These are phyloP conservation scores for Hyparrhenia diplandra DNA, from an alignment of 176 grass and related monocot genomes.

Conservation along the genomic window DNA sequence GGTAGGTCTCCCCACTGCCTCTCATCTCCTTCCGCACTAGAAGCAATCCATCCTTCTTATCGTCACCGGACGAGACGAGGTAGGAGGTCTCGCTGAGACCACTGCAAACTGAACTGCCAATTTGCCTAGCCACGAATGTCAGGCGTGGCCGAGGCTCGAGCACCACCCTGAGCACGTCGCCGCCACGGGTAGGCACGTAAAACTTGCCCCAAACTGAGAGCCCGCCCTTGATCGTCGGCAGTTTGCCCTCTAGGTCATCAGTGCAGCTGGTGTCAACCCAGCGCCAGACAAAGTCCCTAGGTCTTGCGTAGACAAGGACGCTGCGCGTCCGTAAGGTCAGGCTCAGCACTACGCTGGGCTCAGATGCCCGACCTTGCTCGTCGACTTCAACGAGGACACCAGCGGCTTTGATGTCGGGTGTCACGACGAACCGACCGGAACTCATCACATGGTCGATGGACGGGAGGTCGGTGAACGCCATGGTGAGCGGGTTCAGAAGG, in stretches of 20 bases:
- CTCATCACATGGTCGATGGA: background rate
- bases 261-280: background rate
- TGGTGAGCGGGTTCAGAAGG: background rate
- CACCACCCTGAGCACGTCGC: background rate
- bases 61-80: background rate
- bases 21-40: too few relatives aligned
- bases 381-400: background rate
- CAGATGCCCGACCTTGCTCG: background rate
- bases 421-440: accelerated
- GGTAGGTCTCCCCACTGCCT: too few relatives aligned
- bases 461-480: background rate
- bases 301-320: background rate
- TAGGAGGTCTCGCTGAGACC: background rate
- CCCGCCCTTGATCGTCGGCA: background rate
- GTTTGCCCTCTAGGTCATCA: background rate
- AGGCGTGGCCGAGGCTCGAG: background rate
- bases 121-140: background rate
- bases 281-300: background rate
- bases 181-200: background rate
- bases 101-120: too few relatives aligned
- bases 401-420: background rate
- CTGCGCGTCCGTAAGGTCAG: background rate
- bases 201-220: background rate
- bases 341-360: background rate
- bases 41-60: too few relatives aligned